Evolutionary conservation across 2,329 filamentous ascomycete species (phyloP).

Genomic region (Ascomycota sp.): DNA sequence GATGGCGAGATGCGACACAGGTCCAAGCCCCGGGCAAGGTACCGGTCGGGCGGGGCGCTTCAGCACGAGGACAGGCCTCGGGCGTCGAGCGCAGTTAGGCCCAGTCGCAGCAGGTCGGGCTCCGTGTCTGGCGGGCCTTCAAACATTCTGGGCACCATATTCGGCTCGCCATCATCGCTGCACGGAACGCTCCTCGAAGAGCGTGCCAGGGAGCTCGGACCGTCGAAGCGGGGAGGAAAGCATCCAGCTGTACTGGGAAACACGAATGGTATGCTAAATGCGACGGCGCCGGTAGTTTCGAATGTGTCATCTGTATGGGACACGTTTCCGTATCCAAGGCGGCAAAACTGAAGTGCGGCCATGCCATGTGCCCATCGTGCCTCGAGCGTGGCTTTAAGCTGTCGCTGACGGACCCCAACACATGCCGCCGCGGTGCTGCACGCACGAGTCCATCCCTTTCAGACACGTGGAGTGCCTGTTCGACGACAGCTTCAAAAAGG

Average conservation of each 20-base stretch:
- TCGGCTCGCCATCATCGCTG: slow-evolving; percentile 7
- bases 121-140: slow-evolving; percentile 4
- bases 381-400: slow-evolving; percentile 54
- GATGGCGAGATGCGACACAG: slow-evolving; percentile 1
- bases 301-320: slow-evolving; percentile 56
- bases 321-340: slow-evolving; percentile 42
- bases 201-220: slow-evolving; percentile 3
- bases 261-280: too few species aligned
- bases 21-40: slow-evolving; percentile 2
- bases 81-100: slow-evolving; percentile 4
- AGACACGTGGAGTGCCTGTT: slow-evolving; percentile 61
- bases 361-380: slow-evolving; percentile 64
- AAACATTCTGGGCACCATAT: slow-evolving; percentile 9
- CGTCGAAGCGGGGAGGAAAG: slow-evolving; percentile 1
- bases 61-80: slow-evolving; percentile 3
- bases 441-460: slow-evolving; percentile 48
- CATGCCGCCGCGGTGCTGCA: slow-evolving; percentile 76
- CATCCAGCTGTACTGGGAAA: too few species aligned
- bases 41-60: slow-evolving; percentile 5
- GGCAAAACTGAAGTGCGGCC: slow-evolving; percentile 55
- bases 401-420: slow-evolving; percentile 58
- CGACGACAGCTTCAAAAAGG: slow-evolving; percentile 50
- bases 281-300: slow-evolving; percentile 26
- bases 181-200: slow-evolving; percentile 10
- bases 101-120: slow-evolving; percentile 4